A percentile compares a stretch with the other conserved stretches of the same genome.
Evolutionary conservation across 768 basidiomycete genomes (phyloP).

Genomic region (Plicaturopsis crispa): DNA sequence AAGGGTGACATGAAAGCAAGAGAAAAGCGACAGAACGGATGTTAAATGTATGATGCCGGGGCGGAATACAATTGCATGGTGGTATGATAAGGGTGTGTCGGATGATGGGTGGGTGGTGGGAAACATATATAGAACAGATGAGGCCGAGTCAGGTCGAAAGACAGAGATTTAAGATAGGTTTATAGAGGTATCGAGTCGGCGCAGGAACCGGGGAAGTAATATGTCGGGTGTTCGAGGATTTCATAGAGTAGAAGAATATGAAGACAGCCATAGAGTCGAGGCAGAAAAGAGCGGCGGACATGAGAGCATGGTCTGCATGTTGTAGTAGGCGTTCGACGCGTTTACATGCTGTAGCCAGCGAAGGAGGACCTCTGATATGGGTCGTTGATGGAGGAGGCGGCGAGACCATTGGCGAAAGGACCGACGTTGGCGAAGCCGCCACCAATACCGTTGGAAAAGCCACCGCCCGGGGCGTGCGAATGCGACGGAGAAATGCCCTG

Average conservation of each 20-base stretch:
- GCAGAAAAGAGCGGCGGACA: conserved; percentile 21
- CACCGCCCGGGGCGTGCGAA: conserved; percentile 39
- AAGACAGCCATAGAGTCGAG: conserved; percentile 28
- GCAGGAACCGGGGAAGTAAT: no score
- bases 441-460: conserved; percentile 38
- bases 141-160: conserved; percentile 30
- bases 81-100: conserved; percentile 36
- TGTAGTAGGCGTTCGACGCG: no score
- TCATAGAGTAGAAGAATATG: no score
- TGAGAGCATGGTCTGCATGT: conserved; percentile 7
- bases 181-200: no score
- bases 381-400: conserved; percentile 52
- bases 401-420: conserved; percentile 38
- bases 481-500: conserved; percentile 53
- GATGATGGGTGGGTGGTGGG: conserved; percentile 25
- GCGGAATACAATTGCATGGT: conserved; percentile 64
- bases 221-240: no score
- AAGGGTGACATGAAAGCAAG: conserved; percentile 32
- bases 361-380: conserved; percentile 71
- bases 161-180: conserved; percentile 24
- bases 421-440: conserved; percentile 42
- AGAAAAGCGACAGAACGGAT: conserved; percentile 37
- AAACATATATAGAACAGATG: conserved; percentile 27
- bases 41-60: conserved; percentile 44
- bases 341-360: conserved; percentile 80